Evolutionary conservation across 1,139 yeast species (phyloP).

Genomic region (Debaryomyces sp.): DNA sequence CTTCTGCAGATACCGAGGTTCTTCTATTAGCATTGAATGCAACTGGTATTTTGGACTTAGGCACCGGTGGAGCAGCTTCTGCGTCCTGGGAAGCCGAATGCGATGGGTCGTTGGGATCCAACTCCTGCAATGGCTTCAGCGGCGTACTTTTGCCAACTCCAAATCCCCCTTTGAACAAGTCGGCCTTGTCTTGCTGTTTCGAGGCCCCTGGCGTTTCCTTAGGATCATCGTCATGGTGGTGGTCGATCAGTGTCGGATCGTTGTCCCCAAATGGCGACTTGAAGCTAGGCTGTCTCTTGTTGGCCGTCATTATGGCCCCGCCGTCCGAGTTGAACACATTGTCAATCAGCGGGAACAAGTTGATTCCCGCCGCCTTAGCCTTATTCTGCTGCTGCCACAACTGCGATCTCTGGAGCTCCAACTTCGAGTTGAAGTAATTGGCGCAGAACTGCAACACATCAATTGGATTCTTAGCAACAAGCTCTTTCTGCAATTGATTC

Average conservation of each 20-base stretch:
- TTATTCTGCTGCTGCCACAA: constrained; percentile 55
- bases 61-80: constrained; percentile 14
- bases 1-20: constrained; percentile 86
- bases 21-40: constrained; percentile 81
- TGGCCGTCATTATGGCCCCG: constrained; percentile 19
- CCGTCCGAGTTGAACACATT: constrained; percentile 30
- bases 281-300: constrained; percentile 52
- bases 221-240: constrained; percentile 12
- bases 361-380: constrained; percentile 56
- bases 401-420: constrained; percentile 61
- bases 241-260: constrained; percentile 59
- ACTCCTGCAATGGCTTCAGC: constrained; percentile 24
- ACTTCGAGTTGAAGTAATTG: constrained; percentile 62
- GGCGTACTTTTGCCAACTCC: constrained; percentile 36
- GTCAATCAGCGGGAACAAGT: constrained; percentile 47
- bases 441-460: constrained; percentile 78
- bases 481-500: constrained; percentile 63
- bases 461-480: constrained; percentile 61
- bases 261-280: constrained; percentile 66
- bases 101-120: constrained; percentile 32
- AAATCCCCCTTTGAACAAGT: constrained; percentile 49
- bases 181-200: constrained; percentile 20
- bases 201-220: constrained; percentile 8
- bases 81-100: constrained; percentile 10
- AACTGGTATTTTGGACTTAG: constrained; percentile 41